These are phyloP conservation scores for Madurella fahalii DNA, from an alignment of 2,329 filamentous ascomycete species.

Conservation along the genomic window DNA sequence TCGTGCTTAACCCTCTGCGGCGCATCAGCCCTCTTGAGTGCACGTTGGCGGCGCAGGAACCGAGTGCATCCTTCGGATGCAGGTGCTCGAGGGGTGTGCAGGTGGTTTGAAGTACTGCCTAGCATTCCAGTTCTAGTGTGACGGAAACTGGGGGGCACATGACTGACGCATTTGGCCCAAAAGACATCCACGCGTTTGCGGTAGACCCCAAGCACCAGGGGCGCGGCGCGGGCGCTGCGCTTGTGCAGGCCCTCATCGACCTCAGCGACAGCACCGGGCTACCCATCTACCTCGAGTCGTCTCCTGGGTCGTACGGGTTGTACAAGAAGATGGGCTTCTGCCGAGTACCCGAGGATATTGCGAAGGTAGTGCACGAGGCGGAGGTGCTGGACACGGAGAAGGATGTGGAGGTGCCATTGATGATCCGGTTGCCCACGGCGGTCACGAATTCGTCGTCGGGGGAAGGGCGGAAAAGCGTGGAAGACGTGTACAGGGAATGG, in stretches of 20 bases:
- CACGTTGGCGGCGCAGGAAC: neutral
- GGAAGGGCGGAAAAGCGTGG: neutral
- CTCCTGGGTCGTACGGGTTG: constrained; percentile 37
- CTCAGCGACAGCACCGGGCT: constrained; percentile 35
- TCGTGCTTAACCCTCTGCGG: neutral
- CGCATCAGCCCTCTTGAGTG: neutral
- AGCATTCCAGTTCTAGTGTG: no score
- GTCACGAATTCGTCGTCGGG: neutral
- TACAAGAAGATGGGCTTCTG: constrained; percentile 46
- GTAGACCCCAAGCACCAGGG: constrained; percentile 42
- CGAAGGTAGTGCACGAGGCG: constrained; percentile 33
- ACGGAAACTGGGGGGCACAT: neutral
- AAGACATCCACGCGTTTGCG: constrained; percentile 41
- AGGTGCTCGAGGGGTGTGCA: no score
- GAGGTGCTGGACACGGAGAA: constrained; percentile 32
- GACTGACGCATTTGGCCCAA: neutral
- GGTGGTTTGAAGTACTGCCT: no score
- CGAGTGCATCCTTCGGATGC: no score
- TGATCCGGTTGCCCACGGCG: constrained; percentile 37
- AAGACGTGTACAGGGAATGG: constrained; percentile 7
- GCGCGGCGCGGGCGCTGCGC: constrained; percentile 38
- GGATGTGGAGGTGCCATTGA: constrained; percentile 39
- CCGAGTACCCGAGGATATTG: constrained; percentile 35
- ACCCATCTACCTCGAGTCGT: constrained; percentile 46
- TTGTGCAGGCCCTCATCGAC: constrained; percentile 40